Percentiles rank a stretch among this genome's conserved stretches.
Conservation (phyloP, 805 yeast species). For the Spathaspora girioi region DNA sequence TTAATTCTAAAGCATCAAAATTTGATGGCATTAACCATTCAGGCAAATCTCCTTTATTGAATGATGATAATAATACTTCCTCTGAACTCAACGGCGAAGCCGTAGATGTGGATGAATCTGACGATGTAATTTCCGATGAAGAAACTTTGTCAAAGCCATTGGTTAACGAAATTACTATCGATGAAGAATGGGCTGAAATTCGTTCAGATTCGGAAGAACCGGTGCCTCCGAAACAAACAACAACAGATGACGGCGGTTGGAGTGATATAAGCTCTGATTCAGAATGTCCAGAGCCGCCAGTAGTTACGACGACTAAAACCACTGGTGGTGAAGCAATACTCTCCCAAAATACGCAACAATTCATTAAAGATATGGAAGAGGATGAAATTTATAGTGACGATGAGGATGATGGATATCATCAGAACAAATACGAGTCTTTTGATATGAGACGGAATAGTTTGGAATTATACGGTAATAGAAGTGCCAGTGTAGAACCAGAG, state of each 20-base stretch:
- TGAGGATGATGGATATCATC: conserved; percentile 3
- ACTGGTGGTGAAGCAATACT: background rate
- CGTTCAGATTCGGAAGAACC: conserved; percentile 1
- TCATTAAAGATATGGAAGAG: conserved; percentile 1
- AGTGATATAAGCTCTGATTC: conserved; percentile 3
- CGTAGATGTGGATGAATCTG: background rate
- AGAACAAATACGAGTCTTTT: background rate
- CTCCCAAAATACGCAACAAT: background rate
- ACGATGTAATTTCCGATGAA: background rate
- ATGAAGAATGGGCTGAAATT: background rate
- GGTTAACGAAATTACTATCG: background rate
- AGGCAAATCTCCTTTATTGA: background rate
- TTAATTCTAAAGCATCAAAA: background rate
- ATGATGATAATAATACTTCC: background rate
- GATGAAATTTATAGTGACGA: conserved; percentile 3
- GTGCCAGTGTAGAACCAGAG: conserved; percentile 3
- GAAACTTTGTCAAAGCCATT: background rate
- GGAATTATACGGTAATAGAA: conserved; percentile 3
- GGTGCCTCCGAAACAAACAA: background rate
- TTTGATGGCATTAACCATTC: background rate
- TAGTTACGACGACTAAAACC: background rate
- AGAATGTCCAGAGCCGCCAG: background rate
- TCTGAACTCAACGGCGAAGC: background rate
- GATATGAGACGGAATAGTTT: conserved; percentile 8
- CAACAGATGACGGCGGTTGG: background rate